Evolutionary conservation across 2,329 filamentous ascomycete species (phyloP).

Genomic region (Epichloe amarillans): DNA sequence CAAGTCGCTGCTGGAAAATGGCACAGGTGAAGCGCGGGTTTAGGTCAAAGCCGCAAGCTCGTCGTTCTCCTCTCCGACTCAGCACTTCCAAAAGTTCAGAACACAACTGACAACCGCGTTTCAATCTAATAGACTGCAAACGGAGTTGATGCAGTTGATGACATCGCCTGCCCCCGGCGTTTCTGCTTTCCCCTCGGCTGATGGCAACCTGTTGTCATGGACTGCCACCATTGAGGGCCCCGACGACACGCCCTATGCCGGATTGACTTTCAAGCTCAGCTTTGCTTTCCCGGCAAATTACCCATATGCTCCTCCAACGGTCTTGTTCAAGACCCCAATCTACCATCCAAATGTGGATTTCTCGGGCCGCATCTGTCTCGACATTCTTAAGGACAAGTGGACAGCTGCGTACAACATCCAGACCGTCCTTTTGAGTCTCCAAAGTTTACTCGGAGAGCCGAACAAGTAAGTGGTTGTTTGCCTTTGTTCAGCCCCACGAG

Average conservation of each 20-base stretch:
- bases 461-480: constrained; percentile 67
- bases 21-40: neutral
- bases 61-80: neutral
- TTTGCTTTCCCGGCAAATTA: constrained; percentile 89
- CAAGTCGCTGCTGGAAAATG: constrained; percentile 19
- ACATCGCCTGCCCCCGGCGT: constrained; percentile 84
- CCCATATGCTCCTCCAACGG: constrained; percentile 78
- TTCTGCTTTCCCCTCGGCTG: constrained; percentile 83
- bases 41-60: neutral
- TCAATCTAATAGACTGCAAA: constrained; percentile 57
- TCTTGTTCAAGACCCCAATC: constrained; percentile 96
- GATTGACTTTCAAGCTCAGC: constrained; percentile 79
- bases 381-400: constrained; percentile 99
- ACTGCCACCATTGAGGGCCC: constrained; percentile 88
- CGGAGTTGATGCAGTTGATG: constrained; percentile 98
- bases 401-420: constrained; percentile 95
- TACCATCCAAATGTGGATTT: constrained; percentile 99
- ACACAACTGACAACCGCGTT: neutral
- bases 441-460: constrained; percentile 89
- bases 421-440: constrained; percentile 81
- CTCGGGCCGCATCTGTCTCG: constrained; percentile 88
- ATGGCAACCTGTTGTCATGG: constrained; percentile 86
- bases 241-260: constrained; percentile 78
- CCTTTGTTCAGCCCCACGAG: neutral
- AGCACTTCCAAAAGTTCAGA: neutral